These are phyloP conservation scores for Opeltia flavorubescens DNA, from an alignment of 495 filamentous ascomycete species.

Conservation along the genomic window DNA sequence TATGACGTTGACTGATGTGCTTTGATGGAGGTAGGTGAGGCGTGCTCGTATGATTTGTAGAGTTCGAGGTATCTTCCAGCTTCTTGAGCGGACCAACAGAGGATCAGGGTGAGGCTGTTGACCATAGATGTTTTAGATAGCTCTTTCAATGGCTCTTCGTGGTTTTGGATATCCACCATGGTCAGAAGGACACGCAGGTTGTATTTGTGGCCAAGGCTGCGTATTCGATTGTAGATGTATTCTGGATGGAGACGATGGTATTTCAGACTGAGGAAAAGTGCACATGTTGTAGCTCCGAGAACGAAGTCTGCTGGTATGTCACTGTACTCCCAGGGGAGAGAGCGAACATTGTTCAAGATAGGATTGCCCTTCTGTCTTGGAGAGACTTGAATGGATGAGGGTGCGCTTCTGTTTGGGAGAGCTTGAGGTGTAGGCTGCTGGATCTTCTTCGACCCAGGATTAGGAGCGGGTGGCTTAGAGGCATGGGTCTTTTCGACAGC, in stretches of 20 bases:
- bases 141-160: constrained; percentile 66
- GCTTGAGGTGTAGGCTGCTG: constrained; percentile 81
- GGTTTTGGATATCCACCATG: constrained; percentile 87
- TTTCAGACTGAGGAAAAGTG: constrained; percentile 85
- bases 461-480: constrained; percentile 19
- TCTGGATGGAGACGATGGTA: constrained; percentile 96
- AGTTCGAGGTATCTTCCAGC: constrained; percentile 85
- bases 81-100: constrained; percentile 89
- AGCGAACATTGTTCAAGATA: constrained; percentile 65
- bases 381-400: constrained; percentile 74
- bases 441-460: constrained; percentile 36
- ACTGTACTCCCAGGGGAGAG: constrained; percentile 90
- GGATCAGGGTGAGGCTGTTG: constrained; percentile 80
- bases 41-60: constrained; percentile 85
- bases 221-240: constrained; percentile 91
- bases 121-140: constrained; percentile 79
- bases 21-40: constrained; percentile 64
- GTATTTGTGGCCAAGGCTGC: constrained; percentile 64
- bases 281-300: constrained; percentile 75
- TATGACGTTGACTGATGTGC: constrained; percentile 72
- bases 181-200: constrained; percentile 69
- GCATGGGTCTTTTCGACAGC: constrained; percentile 25
- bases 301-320: constrained; percentile 91
- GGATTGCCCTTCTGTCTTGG: constrained; percentile 89
- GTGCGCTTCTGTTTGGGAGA: constrained; percentile 49